Evolutionary conservation across 2,329 filamentous ascomycete species (phyloP).

Genomic region (Colletotrichum lindemuthianum): DNA sequence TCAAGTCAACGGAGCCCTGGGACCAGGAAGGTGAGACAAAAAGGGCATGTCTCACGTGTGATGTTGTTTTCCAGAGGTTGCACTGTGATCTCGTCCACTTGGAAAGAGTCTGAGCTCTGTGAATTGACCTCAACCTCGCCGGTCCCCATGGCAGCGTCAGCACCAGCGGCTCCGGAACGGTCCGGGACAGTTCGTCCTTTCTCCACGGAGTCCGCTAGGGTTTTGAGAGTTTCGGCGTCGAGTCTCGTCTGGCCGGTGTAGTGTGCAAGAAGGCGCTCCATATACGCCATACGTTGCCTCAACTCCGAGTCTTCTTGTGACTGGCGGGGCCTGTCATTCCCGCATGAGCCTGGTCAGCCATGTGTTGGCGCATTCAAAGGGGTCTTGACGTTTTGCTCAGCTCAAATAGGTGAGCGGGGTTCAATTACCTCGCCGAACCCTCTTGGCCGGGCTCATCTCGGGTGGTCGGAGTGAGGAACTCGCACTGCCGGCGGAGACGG

Average conservation of each 20-base stretch:
- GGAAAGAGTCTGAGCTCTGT: constrained; percentile 26
- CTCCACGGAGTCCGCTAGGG: constrained; percentile 54
- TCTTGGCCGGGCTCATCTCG: constrained; percentile 41
- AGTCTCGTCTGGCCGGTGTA: constrained; percentile 56
- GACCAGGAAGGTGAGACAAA: background rate
- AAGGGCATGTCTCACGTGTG: constrained; percentile 46
- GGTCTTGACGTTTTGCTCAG: background rate
- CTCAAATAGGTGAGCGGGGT: background rate
- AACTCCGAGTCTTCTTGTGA: constrained; percentile 35
- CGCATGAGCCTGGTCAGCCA: constrained; percentile 26
- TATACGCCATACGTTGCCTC: constrained; percentile 40
- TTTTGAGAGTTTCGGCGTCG: constrained; percentile 52
- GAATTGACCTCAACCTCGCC: constrained; percentile 27
- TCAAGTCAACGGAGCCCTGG: constrained; percentile 5
- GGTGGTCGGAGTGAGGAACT: constrained; percentile 52
- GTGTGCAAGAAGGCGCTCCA: constrained; percentile 60
- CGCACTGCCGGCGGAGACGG: constrained; percentile 60
- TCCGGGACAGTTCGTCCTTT: constrained; percentile 38
- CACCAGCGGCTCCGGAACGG: background rate
- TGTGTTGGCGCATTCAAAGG: constrained; percentile 21
- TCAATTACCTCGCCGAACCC: constrained; percentile 16
- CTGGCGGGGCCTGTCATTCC: constrained; percentile 15
- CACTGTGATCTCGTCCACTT: constrained; percentile 46
- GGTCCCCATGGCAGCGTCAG: constrained; percentile 10
- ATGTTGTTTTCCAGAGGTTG: constrained; percentile 53